Base-by-base conservation (phyloP, 2,329 filamentous ascomycete genomes). In the Ascochyta pisi region DNA sequence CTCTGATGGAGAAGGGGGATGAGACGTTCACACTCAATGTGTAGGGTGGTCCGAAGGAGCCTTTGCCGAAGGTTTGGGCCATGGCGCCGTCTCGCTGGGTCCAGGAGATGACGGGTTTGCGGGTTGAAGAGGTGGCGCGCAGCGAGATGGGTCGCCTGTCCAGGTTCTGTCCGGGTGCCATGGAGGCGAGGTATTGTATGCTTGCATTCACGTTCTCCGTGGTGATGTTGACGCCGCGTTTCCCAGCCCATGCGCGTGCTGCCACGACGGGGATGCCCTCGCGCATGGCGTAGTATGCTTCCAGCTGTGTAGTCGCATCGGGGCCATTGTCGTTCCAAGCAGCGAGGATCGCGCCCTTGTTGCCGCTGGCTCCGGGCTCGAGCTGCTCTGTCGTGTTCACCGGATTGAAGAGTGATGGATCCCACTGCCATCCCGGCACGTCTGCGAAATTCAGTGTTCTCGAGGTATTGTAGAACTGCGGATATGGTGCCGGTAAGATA, bases 301-400 rank as follows among this genome's bases (percentile, higher is more conserved):
- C 80, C 0, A 80, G 67, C 64, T 82, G 78, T 1, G 79, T 81
- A 3, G 78, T 79, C 0, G 80, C 79, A 57, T 81, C 79, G 0
- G 79, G 75, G 0, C 80, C 80, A 43, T 80, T 81, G 50, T 82
- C 80, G 44, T 79, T 82, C 80, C 80, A 82, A 0, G 78, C 78
- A 0, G 79, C 79, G 16, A 80, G 44, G 15, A 68, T 65, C 16
- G 68, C 66, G 16, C 68, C 79, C 35, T 61, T 72, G 47, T 74
- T 74, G 8, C 65, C 69, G 6, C 54, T 65, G 2, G 73, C 73
- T 0, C 52, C 64, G 0, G 68, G 56, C 1, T 67, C 53, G 2
- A 79, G 60, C 60, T 80, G 78, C 60, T 75, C 64, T 0, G 75
- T 79, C 4, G 50, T 66, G 49, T 81, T 81, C 31, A 79, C 69